Conservation (phyloP, 768 basidiomycete genomes). For the Phylloporus sp. region DNA sequence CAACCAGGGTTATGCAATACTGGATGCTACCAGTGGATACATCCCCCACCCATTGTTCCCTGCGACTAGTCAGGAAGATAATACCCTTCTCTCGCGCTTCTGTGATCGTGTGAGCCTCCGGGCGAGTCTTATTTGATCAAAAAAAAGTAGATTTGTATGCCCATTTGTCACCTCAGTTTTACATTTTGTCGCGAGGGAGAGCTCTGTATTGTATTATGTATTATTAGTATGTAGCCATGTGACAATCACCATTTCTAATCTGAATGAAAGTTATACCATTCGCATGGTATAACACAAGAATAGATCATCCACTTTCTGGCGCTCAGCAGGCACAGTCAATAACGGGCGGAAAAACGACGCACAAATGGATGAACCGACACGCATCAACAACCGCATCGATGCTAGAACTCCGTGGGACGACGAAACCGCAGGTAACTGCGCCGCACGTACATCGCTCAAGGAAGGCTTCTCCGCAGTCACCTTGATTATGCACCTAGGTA, state of each 20-base stretch:
- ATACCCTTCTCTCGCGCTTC: conserved; percentile 7
- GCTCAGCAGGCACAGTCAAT: not conserved
- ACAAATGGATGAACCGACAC: not conserved
- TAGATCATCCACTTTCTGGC: not conserved
- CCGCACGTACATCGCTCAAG: not conserved
- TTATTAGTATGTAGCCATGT: not conserved
- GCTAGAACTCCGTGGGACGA: not conserved
- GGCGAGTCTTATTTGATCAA: not conserved
- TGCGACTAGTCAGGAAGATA: conserved; percentile 12
- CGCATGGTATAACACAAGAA: not conserved
- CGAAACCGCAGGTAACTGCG: not conserved
- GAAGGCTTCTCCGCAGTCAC: not conserved
- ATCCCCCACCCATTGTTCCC: conserved; percentile 15
- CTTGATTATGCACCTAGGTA: not conserved
- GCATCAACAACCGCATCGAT: not conserved
- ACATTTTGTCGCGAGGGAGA: not conserved
- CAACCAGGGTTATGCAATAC: conserved; percentile 21
- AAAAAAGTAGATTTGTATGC: not conserved
- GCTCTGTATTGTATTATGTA: not conserved
- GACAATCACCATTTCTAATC: not conserved
- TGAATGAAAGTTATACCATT: no score
- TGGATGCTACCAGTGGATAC: conserved; percentile 22
- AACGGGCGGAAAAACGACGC: not conserved
- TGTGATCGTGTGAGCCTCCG: conserved; percentile 10
- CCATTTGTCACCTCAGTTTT: not conserved